A percentile compares a stretch with the other conserved stretches of the same genome.
Evolutionary conservation across 495 filamentous ascomycete species (phyloP).

Genomic region (Lentithecium fluviatile): DNA sequence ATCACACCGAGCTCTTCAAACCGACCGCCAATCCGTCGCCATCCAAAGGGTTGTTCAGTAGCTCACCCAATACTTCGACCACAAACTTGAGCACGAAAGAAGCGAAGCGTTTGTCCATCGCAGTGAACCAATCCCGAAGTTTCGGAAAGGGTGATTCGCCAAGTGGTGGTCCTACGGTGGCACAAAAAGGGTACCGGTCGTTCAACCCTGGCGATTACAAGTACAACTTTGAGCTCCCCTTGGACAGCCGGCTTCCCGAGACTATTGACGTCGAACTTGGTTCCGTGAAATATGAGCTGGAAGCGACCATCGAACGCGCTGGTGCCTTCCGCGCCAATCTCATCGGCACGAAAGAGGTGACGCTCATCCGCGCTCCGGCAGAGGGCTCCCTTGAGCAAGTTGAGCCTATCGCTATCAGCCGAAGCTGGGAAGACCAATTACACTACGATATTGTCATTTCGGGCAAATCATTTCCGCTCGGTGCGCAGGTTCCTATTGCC

Average conservation of each 20-base stretch:
- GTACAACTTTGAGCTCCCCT: slow-evolving; percentile 91
- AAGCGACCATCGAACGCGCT: slow-evolving; percentile 82
- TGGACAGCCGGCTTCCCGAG: slow-evolving; percentile 89
- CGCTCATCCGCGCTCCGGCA: slow-evolving; percentile 81
- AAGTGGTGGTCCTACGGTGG: slow-evolving; percentile 57
- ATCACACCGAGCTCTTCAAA: slow-evolving; percentile 56
- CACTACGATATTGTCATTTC: slow-evolving; percentile 99
- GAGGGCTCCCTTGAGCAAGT: slow-evolving; percentile 91
- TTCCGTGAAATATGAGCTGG: slow-evolving; percentile 83
- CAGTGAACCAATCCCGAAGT: slow-evolving; percentile 77
- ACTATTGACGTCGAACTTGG: slow-evolving; percentile 89
- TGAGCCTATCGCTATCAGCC: slow-evolving; percentile 94
- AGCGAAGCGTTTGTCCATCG: slow-evolving; percentile 68
- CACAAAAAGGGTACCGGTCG: slow-evolving; percentile 83
- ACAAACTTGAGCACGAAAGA: slow-evolving; percentile 51
- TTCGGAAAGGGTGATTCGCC: slow-evolving; percentile 77
- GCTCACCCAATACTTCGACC: slow-evolving; percentile 52
- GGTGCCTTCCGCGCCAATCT: slow-evolving; percentile 93
- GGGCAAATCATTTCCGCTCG: slow-evolving; percentile 95
- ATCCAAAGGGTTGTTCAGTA: slow-evolving; percentile 34
- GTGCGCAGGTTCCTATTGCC: slow-evolving; percentile 89
- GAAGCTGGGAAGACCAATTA: slow-evolving; percentile 97
- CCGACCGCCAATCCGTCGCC: slow-evolving; percentile 11
- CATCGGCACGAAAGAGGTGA: slow-evolving; percentile 78
- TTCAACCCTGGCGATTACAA: slow-evolving; percentile 90